These are phyloP conservation scores for Ophiocordyceps australis DNA, from an alignment of 2,329 filamentous ascomycete species.

Conservation along the genomic window DNA sequence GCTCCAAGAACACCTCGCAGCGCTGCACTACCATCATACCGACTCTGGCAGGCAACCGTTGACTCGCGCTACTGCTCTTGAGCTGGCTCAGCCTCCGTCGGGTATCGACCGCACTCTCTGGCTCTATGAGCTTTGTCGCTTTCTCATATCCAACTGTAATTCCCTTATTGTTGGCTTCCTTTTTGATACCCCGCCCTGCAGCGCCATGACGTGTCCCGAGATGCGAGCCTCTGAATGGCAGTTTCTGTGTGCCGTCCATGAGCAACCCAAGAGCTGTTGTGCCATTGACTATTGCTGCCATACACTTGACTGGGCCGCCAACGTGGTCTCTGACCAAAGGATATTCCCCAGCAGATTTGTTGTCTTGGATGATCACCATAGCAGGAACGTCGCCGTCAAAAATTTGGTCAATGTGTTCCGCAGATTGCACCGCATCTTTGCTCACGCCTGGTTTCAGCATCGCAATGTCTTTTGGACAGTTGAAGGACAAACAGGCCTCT, in stretches of 20 bases:
- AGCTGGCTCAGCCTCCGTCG: constrained; percentile 63
- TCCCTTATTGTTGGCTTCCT: constrained; percentile 83
- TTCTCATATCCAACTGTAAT: constrained; percentile 90
- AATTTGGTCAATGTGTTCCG: constrained; percentile 92
- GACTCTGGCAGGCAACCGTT: constrained; percentile 50
- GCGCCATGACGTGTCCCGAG: constrained; percentile 76
- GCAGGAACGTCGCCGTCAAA: constrained; percentile 48
- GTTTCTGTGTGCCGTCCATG: constrained; percentile 93
- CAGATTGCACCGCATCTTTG: constrained; percentile 87
- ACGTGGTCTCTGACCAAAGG: constrained; percentile 84
- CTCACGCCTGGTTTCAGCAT: constrained; percentile 97
- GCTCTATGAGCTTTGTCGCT: constrained; percentile 95
- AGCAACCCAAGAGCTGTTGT: constrained; percentile 90
- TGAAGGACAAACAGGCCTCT: constrained; percentile 78
- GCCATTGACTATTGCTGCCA: constrained; percentile 99
- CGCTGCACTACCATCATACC: constrained; percentile 71
- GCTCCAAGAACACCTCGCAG: constrained; percentile 90
- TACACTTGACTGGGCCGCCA: constrained; percentile 93
- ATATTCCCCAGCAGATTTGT: constrained; percentile 79
- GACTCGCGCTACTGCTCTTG: constrained; percentile 53
- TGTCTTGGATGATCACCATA: constrained; percentile 33
- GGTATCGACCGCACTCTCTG: constrained; percentile 76
- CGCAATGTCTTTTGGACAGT: constrained; percentile 89
- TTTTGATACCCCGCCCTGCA: constrained; percentile 78
- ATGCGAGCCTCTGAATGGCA: constrained; percentile 99